Conservation (phyloP, 169 alveolate species). For the Plasmodium inui region DNA sequence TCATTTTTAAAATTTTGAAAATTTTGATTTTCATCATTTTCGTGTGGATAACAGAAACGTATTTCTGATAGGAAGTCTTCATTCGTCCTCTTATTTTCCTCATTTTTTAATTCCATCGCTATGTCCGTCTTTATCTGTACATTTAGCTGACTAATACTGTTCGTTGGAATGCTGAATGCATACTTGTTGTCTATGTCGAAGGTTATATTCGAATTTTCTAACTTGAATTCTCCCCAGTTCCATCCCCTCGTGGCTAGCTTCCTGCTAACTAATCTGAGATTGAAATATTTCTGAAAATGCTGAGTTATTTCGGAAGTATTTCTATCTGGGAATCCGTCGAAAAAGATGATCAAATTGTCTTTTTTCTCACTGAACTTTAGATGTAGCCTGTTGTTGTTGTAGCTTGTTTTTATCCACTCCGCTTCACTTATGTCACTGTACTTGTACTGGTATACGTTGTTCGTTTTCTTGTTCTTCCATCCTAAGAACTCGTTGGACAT, state of each 20-base stretch:
- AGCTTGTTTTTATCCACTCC: constrained; percentile 86
- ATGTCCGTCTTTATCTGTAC: constrained; percentile 90
- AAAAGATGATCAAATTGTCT: constrained; percentile 45
- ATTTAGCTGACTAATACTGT: constrained; percentile 87
- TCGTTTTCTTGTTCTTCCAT: constrained; percentile 93
- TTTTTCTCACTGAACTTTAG: constrained; percentile 50
- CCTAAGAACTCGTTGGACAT: constrained; percentile 92
- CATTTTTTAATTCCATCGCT: constrained; percentile 88
- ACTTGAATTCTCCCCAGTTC: constrained; percentile 92
- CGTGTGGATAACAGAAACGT: constrained; percentile 77
- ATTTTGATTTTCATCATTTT: constrained; percentile 52
- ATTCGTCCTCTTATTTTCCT: constrained; percentile 31
- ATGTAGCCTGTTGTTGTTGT: constrained; percentile 74
- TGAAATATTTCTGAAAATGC: constrained; percentile 88
- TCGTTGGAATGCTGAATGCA: constrained; percentile 86
- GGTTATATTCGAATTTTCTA: constrained; percentile 83
- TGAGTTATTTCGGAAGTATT: constrained; percentile 84
- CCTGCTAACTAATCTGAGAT: constrained; percentile 75
- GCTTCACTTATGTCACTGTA: constrained; percentile 86
- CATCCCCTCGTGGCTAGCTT: constrained; percentile 89
- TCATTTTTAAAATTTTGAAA: constrained; percentile 62
- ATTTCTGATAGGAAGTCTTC: constrained; percentile 60
- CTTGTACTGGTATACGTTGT: constrained; percentile 90
- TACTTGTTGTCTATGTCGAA: constrained; percentile 84
- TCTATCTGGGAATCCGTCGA: constrained; percentile 75